Conservation (phyloP, 805 yeast genomes). For the Tetrapisispora nanseiensis region DNA sequence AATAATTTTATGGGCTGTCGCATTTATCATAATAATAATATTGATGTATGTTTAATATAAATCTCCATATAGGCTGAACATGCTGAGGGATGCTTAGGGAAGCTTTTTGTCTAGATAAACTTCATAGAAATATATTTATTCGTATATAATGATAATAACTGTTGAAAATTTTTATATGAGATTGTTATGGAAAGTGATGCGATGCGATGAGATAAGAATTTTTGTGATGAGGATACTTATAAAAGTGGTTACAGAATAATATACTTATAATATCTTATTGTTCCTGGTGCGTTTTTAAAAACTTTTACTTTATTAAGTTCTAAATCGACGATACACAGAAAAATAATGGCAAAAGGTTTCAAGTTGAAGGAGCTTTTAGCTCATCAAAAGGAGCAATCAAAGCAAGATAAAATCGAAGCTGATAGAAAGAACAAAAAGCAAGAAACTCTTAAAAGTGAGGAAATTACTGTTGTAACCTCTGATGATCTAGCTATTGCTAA, state of each 20-base stretch:
- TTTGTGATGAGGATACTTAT: background rate
- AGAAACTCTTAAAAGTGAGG: constrained; percentile 18
- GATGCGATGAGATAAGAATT: constrained; percentile 13
- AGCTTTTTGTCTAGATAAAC: too few species aligned
- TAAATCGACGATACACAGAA: too few species aligned
- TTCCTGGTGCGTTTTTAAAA: too few species aligned
- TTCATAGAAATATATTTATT: background rate
- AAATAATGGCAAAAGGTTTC: constrained; percentile 28
- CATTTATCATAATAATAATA: background rate
- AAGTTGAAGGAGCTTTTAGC: constrained; percentile 24
- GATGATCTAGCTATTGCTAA: constrained; percentile 20
- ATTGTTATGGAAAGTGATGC: constrained; percentile 9
- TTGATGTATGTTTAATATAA: too few species aligned
- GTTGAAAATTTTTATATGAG: constrained; percentile 5
- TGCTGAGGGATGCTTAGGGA: too few species aligned
- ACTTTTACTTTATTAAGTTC: too few species aligned
- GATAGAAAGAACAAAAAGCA: constrained; percentile 15
- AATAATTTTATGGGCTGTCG: too few species aligned
- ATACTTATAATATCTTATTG: background rate
- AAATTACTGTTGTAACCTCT: constrained; percentile 27
- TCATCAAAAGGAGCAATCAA: constrained; percentile 21
- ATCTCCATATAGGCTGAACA: too few species aligned
- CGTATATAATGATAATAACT: background rate
- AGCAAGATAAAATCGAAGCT: constrained; percentile 15
- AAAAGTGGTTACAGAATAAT: background rate